These are phyloP conservation scores for Geotrichum candidum DNA, from an alignment of 1,139 yeast genomes.

Conservation along the genomic window DNA sequence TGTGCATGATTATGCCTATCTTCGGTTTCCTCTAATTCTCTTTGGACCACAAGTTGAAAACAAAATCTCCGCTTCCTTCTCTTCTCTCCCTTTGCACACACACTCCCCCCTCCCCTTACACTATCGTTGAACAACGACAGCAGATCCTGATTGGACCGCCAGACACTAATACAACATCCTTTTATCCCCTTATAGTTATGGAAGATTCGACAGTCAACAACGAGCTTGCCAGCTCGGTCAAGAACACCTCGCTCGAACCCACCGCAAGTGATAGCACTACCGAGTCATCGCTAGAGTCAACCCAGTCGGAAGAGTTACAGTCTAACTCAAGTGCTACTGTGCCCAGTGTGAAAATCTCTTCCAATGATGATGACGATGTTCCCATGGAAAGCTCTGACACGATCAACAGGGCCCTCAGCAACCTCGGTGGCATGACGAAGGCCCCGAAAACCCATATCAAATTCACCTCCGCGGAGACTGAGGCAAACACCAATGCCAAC, in stretches of 20 bases:
- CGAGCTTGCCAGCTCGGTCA: background rate
- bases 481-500: slow-evolving; percentile 16
- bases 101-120: background rate
- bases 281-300: background rate
- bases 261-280: background rate
- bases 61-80: background rate
- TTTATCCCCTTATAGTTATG: background rate
- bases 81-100: background rate
- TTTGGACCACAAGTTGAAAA: background rate
- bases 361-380: background rate
- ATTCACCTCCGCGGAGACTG: slow-evolving; percentile 14
- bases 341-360: background rate
- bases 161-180: background rate
- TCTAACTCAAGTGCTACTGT: background rate
- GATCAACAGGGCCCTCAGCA: background rate
- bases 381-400: background rate
- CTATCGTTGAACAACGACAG: background rate
- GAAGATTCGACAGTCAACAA: background rate
- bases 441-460: slow-evolving; percentile 7
- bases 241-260: background rate
- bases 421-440: background rate
- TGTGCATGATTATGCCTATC: background rate
- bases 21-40: background rate
- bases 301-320: background rate
- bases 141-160: background rate